These are phyloP conservation scores for Hypomyces rosellus DNA, from an alignment of 2,329 filamentous ascomycete species.

Conservation along the genomic window DNA sequence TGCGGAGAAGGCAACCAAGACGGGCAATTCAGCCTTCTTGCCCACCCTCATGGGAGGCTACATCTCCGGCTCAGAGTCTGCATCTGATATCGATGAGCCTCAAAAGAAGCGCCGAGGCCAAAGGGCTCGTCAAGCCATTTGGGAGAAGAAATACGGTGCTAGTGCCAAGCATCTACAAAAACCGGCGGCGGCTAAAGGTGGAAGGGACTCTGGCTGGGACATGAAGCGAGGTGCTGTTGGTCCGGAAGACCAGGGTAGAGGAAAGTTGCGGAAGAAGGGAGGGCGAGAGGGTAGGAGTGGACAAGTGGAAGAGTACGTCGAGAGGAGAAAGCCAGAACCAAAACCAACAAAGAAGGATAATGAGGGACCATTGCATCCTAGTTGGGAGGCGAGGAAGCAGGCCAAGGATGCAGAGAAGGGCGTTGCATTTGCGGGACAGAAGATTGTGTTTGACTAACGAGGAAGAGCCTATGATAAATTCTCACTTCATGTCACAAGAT, in stretches of 20 bases:
- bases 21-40: constrained; percentile 55
- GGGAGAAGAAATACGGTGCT: constrained; percentile 72
- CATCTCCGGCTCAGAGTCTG: constrained; percentile 66
- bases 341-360: constrained; percentile 38
- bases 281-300: constrained; percentile 20
- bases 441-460: constrained; percentile 20
- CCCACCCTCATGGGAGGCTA: constrained; percentile 75
- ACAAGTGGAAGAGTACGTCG: background rate
- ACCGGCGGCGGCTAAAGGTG: constrained; percentile 26
- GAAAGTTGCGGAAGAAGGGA: constrained; percentile 50
- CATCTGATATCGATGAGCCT: constrained; percentile 59
- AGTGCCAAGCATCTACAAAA: constrained; percentile 60
- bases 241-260: constrained; percentile 26
- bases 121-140: constrained; percentile 69
- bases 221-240: constrained; percentile 49
- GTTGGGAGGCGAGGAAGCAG: constrained; percentile 21
- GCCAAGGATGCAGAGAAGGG: constrained; percentile 17
- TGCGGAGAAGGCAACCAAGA: constrained; percentile 13
- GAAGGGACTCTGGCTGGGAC: constrained; percentile 52
- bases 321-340: constrained; percentile 16
- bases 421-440: constrained; percentile 17
- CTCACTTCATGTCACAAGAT: too few relatives aligned
- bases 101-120: constrained; percentile 72
- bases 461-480: too few relatives aligned
- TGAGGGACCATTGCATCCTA: constrained; percentile 47